Conservation (phyloP, 2,329 filamentous ascomycete genomes). For the Macroventuria anomochaeta region DNA sequence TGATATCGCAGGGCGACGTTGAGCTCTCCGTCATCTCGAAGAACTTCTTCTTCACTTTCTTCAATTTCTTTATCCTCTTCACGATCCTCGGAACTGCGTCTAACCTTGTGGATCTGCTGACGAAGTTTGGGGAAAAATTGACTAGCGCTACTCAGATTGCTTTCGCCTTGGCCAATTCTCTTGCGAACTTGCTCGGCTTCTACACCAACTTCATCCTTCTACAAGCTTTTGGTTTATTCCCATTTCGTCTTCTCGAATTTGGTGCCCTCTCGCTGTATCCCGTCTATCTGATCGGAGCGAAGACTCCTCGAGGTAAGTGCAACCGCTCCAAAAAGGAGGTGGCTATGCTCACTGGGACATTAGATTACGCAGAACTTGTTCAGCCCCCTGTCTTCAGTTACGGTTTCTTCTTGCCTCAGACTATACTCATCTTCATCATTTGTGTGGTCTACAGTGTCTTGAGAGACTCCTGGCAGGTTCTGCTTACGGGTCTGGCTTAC, state of each 20-base stretch:
- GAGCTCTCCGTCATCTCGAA: conserved; percentile 96
- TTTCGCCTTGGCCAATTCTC: conserved; percentile 73
- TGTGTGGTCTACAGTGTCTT: conserved; percentile 94
- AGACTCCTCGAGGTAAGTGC: conserved; percentile 75
- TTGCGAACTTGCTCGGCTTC: conserved; percentile 78
- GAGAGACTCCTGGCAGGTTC: conserved; percentile 77
- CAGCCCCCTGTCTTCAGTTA: conserved; percentile 91
- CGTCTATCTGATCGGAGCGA: conserved; percentile 76
- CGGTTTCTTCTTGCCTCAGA: conserved; percentile 92
- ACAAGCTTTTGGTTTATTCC: conserved; percentile 91
- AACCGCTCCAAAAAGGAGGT: too few relatives aligned
- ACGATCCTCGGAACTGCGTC: conserved; percentile 83
- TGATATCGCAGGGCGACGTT: conserved; percentile 92
- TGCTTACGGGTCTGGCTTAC: conserved; percentile 82
- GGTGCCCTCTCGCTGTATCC: conserved; percentile 86
- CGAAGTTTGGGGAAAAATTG: conserved; percentile 72
- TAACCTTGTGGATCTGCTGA: conserved; percentile 71
- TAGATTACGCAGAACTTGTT: conserved; percentile 82
- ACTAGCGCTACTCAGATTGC: conserved; percentile 82
- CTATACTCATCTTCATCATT: conserved; percentile 90
- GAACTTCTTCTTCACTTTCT: conserved; percentile 99
- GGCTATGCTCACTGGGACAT: too few relatives aligned
- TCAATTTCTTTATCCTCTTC: conserved; percentile 97
- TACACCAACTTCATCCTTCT: conserved; percentile 95
- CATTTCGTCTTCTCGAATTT: conserved; percentile 88